phyloP scores from a whole-genome alignment of 73 alveolate genomes.

The Blepharisma japonicum region DNA sequence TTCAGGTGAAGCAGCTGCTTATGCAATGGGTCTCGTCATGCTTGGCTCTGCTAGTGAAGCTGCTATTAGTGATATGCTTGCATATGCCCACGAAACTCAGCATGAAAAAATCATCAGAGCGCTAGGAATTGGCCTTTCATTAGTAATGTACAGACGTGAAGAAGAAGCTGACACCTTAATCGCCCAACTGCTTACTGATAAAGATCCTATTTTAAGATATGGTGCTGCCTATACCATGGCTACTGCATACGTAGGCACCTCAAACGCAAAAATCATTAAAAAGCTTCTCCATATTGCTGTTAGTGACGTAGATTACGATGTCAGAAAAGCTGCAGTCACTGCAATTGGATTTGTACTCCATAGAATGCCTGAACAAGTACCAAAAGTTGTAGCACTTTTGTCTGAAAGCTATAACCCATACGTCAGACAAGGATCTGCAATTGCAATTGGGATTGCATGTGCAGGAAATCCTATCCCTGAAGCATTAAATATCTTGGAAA shows the following conservation, averaged over 20 bases:
- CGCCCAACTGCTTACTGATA: constrained; percentile 65
- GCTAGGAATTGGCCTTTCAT: constrained; percentile 81
- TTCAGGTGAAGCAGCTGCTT: constrained; percentile 96
- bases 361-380: constrained; percentile 82
- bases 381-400: constrained; percentile 76
- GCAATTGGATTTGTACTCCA: constrained; percentile 89
- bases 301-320: constrained; percentile 96
- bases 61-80: constrained; percentile 74
- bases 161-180: constrained; percentile 88
- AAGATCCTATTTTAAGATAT: constrained; percentile 89
- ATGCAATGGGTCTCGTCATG: constrained; percentile 93
- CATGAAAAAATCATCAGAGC: constrained; percentile 87
- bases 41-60: constrained; percentile 75
- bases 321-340: constrained; percentile 96
- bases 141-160: constrained; percentile 87
- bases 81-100: constrained; percentile 76
- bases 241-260: constrained; percentile 95
- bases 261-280: constrained; percentile 87
- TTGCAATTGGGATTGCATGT: constrained; percentile 99
- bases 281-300: constrained; percentile 93
- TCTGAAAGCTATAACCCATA: constrained; percentile 97
- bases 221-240: constrained; percentile 95
- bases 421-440: constrained; percentile 98
- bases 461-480: constrained; percentile 95
- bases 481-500: constrained; percentile 82